These are phyloP conservation scores for Pythium brachiatum DNA, from an alignment of 352 stramenopile genomes.

Conservation along the genomic window DNA sequence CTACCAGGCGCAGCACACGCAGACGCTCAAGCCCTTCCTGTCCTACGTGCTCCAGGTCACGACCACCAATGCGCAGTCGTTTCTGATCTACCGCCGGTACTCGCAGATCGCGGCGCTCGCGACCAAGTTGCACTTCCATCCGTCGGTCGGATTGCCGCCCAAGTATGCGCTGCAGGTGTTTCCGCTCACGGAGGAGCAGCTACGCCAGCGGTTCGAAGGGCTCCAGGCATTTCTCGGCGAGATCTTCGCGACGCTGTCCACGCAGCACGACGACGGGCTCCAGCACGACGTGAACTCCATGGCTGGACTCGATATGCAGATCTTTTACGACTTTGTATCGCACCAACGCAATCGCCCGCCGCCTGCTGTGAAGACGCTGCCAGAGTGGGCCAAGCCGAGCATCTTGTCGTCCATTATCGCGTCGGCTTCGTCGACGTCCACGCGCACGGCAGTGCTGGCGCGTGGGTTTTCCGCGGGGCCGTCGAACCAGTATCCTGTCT, in stretches of 20 bases:
- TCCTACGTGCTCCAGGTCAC: constrained; percentile 76
- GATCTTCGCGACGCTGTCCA: constrained; percentile 41
- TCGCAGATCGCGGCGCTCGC: constrained; percentile 67
- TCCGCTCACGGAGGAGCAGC: constrained; percentile 55
- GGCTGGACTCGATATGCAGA: constrained; percentile 78
- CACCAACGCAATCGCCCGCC: constrained; percentile 67
- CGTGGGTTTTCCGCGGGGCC: not conserved
- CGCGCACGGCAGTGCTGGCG: not conserved
- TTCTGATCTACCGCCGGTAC: constrained; percentile 79
- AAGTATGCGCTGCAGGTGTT: constrained; percentile 84
- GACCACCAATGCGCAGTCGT: constrained; percentile 33
- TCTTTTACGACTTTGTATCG: constrained; percentile 76
- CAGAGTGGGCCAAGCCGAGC: constrained; percentile 55
- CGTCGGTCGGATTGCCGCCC: constrained; percentile 60
- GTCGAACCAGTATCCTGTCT: constrained; percentile 12
- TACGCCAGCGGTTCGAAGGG: constrained; percentile 67
- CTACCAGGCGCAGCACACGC: constrained; percentile 63
- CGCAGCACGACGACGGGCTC: constrained; percentile 46
- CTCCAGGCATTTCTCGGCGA: constrained; percentile 54
- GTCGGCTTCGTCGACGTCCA: constrained; percentile 15
- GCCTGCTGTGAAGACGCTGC: constrained; percentile 40
- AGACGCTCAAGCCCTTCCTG: constrained; percentile 51
- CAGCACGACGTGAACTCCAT: constrained; percentile 61
- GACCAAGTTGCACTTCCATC: constrained; percentile 65
- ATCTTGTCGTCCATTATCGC: constrained; percentile 23